Conservation (phyloP, 2,329 filamentous ascomycete species). For the Triangularia setosa region DNA sequence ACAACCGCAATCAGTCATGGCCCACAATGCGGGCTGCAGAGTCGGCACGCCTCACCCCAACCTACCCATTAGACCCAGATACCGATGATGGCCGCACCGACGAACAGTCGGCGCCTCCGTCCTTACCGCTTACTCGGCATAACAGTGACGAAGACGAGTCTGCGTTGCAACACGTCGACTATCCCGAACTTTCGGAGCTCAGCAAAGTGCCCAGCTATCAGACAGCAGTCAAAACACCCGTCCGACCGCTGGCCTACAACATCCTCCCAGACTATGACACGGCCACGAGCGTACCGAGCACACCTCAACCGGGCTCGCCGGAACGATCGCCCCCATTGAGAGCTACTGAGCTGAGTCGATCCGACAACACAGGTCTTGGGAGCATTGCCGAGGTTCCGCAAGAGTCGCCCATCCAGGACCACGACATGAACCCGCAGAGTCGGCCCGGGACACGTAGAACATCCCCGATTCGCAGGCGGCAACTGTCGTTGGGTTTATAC, state of each 20-base stretch:
- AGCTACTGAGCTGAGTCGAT: neutral
- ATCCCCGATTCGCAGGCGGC: conserved; percentile 22
- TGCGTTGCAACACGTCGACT: conserved; percentile 51
- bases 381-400: conserved; percentile 30
- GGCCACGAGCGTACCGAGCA: neutral
- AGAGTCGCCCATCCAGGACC: conserved; percentile 16
- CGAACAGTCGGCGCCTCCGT: conserved; percentile 38
- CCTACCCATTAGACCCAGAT: neutral
- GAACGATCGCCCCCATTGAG: neutral
- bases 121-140: conserved; percentile 48
- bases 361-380: conserved; percentile 10
- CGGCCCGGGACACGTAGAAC: conserved; percentile 19
- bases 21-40: conserved; percentile 40
- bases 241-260: conserved; percentile 27
- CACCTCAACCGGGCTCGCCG: neutral
- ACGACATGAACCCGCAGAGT: conserved; percentile 5
- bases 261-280: neutral
- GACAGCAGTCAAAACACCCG: conserved; percentile 65
- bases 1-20: conserved; percentile 44
- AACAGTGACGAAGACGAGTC: conserved; percentile 51
- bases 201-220: conserved; percentile 74
- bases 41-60: neutral
- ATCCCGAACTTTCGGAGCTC: conserved; percentile 58
- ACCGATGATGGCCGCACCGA: conserved; percentile 26
- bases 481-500: conserved; percentile 25